Evolutionary conservation across 2,329 filamentous ascomycete species (phyloP), one percentile per base, ranked within the genome.

Genomic region (Talaromyces sp.): DNA sequence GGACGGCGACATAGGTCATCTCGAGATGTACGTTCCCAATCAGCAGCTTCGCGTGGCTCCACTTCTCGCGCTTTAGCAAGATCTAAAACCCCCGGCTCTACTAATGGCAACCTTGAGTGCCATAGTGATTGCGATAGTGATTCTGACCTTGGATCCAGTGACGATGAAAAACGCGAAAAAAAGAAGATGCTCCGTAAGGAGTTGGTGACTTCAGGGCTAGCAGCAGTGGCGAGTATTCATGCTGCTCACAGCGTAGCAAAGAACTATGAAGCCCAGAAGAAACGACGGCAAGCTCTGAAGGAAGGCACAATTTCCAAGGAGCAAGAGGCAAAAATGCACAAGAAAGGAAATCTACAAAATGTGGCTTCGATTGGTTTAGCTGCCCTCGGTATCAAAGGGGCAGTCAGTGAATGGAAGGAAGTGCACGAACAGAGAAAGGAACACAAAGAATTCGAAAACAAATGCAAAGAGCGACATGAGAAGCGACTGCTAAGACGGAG

Each of bases 101-200:
- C 57, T 42, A 62, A 59, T 56, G 53, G 44, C 53, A 59, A 62
- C 14, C 9, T 59, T 62, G 57, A 52, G 42, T 56, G 40, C 44
- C 61, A 62, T 34, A 62, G 61, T 62, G 61, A 59, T 62, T 52
- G 61, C 60, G 75, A 78, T 63, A 78, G 73, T 69, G 78, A 81
- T 71, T 80, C 78, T 77, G 77, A 79, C 75, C 77, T 83, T 64
- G 83, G 83, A 61, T 83, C 81, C 65, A 85, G 83, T 72, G 82
- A 82, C 68, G 86, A 87, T 70, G 86, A 89, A 77, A 85, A 87
- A 70, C 80, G 83, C 66, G 77, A 80, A 69, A 79, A 82, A 59
- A 89, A 87, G 75, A 87, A 88, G 71, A 81, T 88, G 78, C 82
- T 82, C 78, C 83, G 85, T 73, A 88, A 88, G 75, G 85, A 88